A percentile compares a stretch with the other conserved stretches of the same genome.
phyloP scores from a whole-genome alignment of 306 rosid genomes.

The Quercus alba region DNA sequence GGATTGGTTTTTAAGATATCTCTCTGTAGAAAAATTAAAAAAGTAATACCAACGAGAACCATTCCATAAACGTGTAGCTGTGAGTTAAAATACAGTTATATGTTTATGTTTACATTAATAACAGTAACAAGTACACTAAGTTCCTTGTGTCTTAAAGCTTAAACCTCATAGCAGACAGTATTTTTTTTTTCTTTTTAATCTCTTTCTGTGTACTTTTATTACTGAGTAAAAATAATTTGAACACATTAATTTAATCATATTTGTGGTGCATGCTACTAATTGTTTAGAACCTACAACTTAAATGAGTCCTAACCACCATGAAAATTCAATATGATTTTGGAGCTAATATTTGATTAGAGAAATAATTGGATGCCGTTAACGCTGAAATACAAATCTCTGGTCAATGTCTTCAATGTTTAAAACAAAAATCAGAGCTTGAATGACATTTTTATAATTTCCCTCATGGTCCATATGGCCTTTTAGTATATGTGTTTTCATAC shows the following conservation, averaged over 20 bases:
- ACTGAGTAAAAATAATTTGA: not conserved
- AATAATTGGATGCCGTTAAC: not conserved
- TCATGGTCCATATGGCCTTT: too few species aligned
- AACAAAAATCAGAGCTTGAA: not conserved
- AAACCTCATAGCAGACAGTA: not conserved
- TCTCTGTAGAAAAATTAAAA: conserved; percentile 26
- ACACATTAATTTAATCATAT: not conserved
- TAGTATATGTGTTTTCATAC: not conserved
- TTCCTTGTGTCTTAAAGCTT: not conserved
- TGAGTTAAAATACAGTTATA: conserved; percentile 19
- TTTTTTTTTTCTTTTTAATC: too few species aligned
- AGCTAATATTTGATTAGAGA: not conserved
- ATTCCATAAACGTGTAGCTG: conserved; percentile 27
- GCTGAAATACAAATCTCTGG: not conserved
- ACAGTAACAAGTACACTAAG: not conserved
- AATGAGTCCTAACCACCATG: not conserved
- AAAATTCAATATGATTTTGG: not conserved
- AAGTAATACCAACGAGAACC: conserved; percentile 15
- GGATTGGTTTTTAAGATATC: conserved; percentile 88
- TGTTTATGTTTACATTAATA: conserved; percentile 10
- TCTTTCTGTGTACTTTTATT: not conserved
- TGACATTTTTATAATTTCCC: not conserved
- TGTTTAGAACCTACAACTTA: not conserved
- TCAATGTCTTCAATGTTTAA: not conserved
- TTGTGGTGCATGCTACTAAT: not conserved